Percentiles rank a stretch among this genome's conserved stretches.
Evolutionary conservation across 2,329 filamentous ascomycete species (phyloP).

Genomic region (Pseudocercospora crystallina): DNA sequence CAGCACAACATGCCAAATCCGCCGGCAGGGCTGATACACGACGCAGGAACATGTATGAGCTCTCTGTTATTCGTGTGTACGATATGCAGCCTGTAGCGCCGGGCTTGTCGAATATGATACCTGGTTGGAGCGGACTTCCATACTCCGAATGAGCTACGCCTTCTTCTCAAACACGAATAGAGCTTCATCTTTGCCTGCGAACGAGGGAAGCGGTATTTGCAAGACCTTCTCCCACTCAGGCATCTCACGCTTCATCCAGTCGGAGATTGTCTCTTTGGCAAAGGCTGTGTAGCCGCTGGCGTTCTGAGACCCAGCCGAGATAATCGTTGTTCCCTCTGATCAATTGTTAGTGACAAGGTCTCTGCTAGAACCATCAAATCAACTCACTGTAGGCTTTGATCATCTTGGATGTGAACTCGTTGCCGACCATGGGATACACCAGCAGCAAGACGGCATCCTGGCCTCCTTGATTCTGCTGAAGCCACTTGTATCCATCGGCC

Average conservation of each 20-base stretch:
- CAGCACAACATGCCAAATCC: too few relatives aligned
- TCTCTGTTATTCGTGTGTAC: too few relatives aligned
- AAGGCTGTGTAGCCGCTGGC: slow-evolving; percentile 73
- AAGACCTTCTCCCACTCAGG: slow-evolving; percentile 58
- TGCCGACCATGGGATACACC: slow-evolving; percentile 71
- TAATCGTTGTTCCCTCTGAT: slow-evolving; percentile 57
- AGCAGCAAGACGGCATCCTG: slow-evolving; percentile 63
- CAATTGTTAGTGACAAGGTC: not conserved
- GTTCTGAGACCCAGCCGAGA: slow-evolving; percentile 75
- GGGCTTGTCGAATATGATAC: too few relatives aligned
- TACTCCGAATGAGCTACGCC: not conserved
- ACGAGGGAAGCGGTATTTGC: slow-evolving; percentile 69
- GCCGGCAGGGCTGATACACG: too few relatives aligned
- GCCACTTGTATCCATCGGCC: slow-evolving; percentile 60
- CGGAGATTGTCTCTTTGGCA: slow-evolving; percentile 60
- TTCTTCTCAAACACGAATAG: slow-evolving; percentile 61
- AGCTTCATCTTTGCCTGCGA: slow-evolving; percentile 75
- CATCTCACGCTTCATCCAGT: slow-evolving; percentile 63
- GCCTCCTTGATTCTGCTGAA: slow-evolving; percentile 52
- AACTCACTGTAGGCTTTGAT: slow-evolving; percentile 56
- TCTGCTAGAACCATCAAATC: not conserved
- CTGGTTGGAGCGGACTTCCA: too few relatives aligned
- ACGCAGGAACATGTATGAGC: too few relatives aligned
- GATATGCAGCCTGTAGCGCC: too few relatives aligned
- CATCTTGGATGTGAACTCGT: slow-evolving; percentile 64